Evolutionary conservation across 805 yeast genomes (phyloP).

Genomic region (Hanseniaspora hatyaiensis): DNA sequence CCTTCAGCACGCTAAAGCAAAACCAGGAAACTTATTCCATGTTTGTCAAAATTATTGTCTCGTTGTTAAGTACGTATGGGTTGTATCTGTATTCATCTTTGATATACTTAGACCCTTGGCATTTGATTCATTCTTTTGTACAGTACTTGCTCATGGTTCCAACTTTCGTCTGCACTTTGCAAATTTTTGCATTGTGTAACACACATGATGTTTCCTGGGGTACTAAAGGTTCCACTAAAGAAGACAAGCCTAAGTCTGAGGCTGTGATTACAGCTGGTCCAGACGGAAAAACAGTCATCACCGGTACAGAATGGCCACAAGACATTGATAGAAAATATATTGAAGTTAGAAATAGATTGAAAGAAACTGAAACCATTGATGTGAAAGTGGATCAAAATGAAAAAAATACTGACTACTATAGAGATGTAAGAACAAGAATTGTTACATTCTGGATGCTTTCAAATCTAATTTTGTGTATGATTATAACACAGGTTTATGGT

Average conservation of each 20-base stretch:
- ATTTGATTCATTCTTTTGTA: conserved; percentile 68
- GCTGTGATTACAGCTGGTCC: conserved; percentile 74
- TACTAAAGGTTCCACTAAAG: conserved; percentile 84
- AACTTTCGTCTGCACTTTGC: conserved; percentile 80
- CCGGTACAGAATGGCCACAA: conserved; percentile 36
- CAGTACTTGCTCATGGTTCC: conserved; percentile 88
- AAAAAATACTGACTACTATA: conserved; percentile 68
- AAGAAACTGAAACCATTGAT: conserved; percentile 28
- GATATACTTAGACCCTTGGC: conserved; percentile 93
- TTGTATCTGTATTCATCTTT: conserved; percentile 71
- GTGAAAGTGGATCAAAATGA: conserved; percentile 25
- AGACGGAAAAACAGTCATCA: conserved; percentile 73
- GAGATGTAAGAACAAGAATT: conserved; percentile 88
- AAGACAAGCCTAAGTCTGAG: conserved; percentile 57
- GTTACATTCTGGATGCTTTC: conserved; percentile 89
- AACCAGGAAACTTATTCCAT: conserved; percentile 35
- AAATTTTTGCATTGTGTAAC: conserved; percentile 93
- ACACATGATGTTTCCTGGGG: conserved; percentile 99
- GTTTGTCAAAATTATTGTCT: conserved; percentile 67
- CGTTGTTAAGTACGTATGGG: conserved; percentile 84
- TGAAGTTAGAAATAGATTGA: conserved; percentile 31
- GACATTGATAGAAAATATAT: conserved; percentile 31
- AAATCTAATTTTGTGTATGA: conserved; percentile 71
- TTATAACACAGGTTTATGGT: conserved; percentile 70
- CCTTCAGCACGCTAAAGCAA: conserved; percentile 41